Conservation (phyloP, 2,329 filamentous ascomycete genomes). For the Cadophora malorum region DNA sequence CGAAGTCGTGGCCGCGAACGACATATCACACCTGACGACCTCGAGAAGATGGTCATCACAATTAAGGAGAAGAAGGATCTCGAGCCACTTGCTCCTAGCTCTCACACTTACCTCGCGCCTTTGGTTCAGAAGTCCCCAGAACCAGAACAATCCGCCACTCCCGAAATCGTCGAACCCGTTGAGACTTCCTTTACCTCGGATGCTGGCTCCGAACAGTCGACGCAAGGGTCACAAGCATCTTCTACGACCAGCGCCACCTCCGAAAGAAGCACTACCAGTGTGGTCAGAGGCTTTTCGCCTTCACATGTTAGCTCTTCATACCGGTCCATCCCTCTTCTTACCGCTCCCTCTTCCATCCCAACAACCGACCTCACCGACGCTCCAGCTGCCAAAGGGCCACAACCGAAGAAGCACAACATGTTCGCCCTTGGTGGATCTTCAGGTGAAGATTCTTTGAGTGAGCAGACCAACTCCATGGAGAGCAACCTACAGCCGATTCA, state of each 20-base stretch:
- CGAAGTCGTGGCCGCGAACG: constrained; percentile 78
- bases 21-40: constrained; percentile 89
- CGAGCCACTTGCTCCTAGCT: constrained; percentile 56
- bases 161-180: constrained; percentile 59
- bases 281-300: constrained; percentile 87
- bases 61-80: constrained; percentile 85
- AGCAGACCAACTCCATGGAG: constrained; percentile 42
- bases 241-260: constrained; percentile 45
- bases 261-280: constrained; percentile 58
- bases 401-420: constrained; percentile 64
- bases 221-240: constrained; percentile 46
- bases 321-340: constrained; percentile 52
- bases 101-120: constrained; percentile 50
- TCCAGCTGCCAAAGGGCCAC: constrained; percentile 61
- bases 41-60: constrained; percentile 92
- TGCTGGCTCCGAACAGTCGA: constrained; percentile 38
- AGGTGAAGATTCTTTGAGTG: constrained; percentile 46
- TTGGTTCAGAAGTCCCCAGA: constrained; percentile 48
- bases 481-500: constrained; percentile 34
- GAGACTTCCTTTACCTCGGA: constrained; percentile 41
- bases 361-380: constrained; percentile 58
- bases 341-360: constrained; percentile 49
- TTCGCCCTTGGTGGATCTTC: constrained; percentile 54
- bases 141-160: constrained; percentile 52
- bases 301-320: constrained; percentile 74